Conservation (phyloP, 495 filamentous ascomycete species). For the Massariosphaeria phaeospora region DNA sequence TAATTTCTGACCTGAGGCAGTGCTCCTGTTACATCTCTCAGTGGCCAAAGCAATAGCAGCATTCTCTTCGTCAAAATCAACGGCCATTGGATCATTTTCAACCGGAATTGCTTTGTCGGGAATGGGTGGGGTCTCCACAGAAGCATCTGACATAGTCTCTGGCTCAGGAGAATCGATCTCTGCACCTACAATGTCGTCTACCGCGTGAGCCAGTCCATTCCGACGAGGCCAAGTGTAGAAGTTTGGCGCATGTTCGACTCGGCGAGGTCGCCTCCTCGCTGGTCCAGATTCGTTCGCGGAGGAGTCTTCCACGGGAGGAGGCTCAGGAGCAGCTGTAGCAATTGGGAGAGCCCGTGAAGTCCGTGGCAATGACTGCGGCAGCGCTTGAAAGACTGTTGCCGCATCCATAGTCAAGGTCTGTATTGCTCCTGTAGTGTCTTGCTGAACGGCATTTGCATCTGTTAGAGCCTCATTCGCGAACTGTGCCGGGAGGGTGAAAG, state of each 20-base stretch:
- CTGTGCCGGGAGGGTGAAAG: constrained; percentile 1
- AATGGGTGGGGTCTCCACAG: background rate
- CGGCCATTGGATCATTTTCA: constrained; percentile 13
- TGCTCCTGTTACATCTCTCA: background rate
- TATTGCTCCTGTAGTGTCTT: background rate
- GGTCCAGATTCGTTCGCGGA: background rate
- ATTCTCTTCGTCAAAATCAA: constrained; percentile 18
- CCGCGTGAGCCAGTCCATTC: background rate
- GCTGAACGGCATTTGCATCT: constrained; percentile 6
- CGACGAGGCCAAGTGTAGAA: constrained; percentile 21
- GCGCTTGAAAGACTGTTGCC: too few relatives aligned
- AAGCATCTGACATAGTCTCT: too few relatives aligned
- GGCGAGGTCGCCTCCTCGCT: constrained; percentile 4
- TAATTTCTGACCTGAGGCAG: background rate
- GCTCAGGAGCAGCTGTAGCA: too few relatives aligned
- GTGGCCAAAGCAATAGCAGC: constrained; percentile 2
- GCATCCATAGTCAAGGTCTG: too few relatives aligned
- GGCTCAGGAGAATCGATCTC: too few relatives aligned
- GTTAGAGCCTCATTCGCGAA: constrained; percentile 9
- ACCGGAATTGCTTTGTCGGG: constrained; percentile 14
- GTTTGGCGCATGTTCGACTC: constrained; percentile 2
- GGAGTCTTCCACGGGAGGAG: background rate
- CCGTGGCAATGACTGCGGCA: too few relatives aligned
- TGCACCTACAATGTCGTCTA: background rate
- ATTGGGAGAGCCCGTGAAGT: too few relatives aligned